A percentile compares a stretch with the other conserved stretches of the same genome.
Evolutionary conservation across 192 early-diverging fungal genomes (phyloP).

Genomic region (Glomus cerebriforme): DNA sequence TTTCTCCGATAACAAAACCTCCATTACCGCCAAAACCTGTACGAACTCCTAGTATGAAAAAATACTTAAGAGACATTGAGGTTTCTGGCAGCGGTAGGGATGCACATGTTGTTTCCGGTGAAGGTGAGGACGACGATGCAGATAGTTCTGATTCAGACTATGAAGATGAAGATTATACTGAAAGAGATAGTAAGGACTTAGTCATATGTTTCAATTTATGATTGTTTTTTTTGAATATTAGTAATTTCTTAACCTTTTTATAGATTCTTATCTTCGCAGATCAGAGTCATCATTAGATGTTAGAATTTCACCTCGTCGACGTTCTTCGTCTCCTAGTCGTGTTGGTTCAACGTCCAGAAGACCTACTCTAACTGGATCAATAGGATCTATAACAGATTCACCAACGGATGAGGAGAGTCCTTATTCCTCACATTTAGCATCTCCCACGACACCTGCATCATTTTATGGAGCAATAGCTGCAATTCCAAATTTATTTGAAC

Average conservation of each 20-base stretch:
- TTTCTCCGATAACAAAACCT: slow-evolving; percentile 49
- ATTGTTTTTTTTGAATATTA: neutral
- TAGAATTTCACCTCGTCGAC: neutral
- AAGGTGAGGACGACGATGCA: slow-evolving; percentile 38
- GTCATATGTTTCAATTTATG: neutral
- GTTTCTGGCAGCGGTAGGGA: slow-evolving; percentile 31
- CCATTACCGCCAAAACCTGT: slow-evolving; percentile 59
- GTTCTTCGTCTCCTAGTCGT: slow-evolving; percentile 23
- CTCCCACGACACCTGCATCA: slow-evolving; percentile 35
- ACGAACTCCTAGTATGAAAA: slow-evolving; percentile 35
- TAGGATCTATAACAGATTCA: slow-evolving; percentile 39
- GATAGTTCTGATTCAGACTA: slow-evolving; percentile 43
- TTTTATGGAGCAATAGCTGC: slow-evolving; percentile 39
- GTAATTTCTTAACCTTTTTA: neutral
- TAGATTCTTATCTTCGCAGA: slow-evolving; percentile 11
- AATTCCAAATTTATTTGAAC: slow-evolving; percentile 38
- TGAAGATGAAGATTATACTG: slow-evolving; percentile 41
- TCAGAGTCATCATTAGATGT: slow-evolving; percentile 29
- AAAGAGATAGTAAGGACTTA: slow-evolving; percentile 25
- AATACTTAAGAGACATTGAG: slow-evolving; percentile 33
- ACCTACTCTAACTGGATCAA: slow-evolving; percentile 30
- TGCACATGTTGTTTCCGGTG: slow-evolving; percentile 36
- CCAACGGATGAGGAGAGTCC: slow-evolving; percentile 38
- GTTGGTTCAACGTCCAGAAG: slow-evolving; percentile 24
- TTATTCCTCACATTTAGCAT: slow-evolving; percentile 37